Evolutionary conservation across 768 basidiomycete species (phyloP).

Genomic region (Tylopilus felleus): DNA sequence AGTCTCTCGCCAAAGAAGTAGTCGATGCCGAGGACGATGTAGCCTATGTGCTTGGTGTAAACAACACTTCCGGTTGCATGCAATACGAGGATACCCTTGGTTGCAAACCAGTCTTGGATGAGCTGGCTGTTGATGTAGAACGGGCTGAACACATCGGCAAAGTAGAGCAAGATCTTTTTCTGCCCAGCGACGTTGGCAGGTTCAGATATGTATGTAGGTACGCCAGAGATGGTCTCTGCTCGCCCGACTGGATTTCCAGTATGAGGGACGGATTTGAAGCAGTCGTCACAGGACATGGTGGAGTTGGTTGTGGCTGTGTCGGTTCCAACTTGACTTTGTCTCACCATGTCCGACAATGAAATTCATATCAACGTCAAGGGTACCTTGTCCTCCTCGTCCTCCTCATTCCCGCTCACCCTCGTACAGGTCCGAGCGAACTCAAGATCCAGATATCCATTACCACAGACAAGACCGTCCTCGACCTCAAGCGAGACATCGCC

Average conservation of each 20-base stretch:
- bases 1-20: conserved; percentile 63
- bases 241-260: conserved; percentile 41
- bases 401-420: neutral
- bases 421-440: conserved; percentile 80
- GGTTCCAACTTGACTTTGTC: conserved; percentile 4
- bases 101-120: conserved; percentile 62
- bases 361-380: conserved; percentile 73
- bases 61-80: too few species aligned
- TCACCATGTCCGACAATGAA: conserved; percentile 55
- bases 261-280: conserved; percentile 52
- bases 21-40: conserved; percentile 55
- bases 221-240: conserved; percentile 35
- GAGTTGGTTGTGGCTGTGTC: conserved; percentile 12
- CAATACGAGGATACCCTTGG: conserved; percentile 41
- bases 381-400: conserved; percentile 12
- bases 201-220: conserved; percentile 55
- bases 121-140: conserved; percentile 57
- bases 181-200: conserved; percentile 25
- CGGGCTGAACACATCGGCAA: conserved; percentile 58
- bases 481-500: conserved; percentile 90
- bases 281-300: conserved; percentile 47
- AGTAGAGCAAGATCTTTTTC: conserved; percentile 41
- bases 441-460: conserved; percentile 86
- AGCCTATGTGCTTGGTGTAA: conserved; percentile 38
- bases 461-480: conserved; percentile 79